Evolutionary conservation across 768 basidiomycete genomes (phyloP), one percentile per base, ranked within the genome.

Genomic region (Kwoniella sp.): DNA sequence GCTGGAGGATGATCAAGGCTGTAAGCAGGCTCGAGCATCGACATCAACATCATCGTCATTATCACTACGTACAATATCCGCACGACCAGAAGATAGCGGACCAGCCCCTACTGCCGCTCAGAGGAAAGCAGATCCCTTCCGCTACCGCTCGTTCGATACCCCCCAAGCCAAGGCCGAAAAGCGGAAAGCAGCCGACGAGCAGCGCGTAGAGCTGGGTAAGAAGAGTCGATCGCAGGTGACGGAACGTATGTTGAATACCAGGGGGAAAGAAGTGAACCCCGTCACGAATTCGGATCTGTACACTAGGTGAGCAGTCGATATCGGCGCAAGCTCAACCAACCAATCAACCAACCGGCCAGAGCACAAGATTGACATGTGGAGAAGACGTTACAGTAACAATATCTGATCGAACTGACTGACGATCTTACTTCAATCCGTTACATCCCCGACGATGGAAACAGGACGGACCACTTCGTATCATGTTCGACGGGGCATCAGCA

Each of bases 271-370:
- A 15, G 47, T 58, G 26, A 78, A 78, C 61, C 76, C 76, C 15
- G 73, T 78, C n/a, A 78, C 76, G 2, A 73, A 78, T 50, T 75
- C 74, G 22, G 76, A 78, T 57, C 63, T 78, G 9, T 78, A 75
- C 48, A 63, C 67, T 11, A 56, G 71, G 71, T 72, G 59, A 47
- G 41, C 34, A 34, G 70, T 59, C 12, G 22, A n/a, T 31, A 29
- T 28, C 23, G 26, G 22, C 38, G 50, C 20, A 51, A 20, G n/a
- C n/a, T n/a, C 17, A 29, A 22, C 31, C 3, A 51, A 45, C 12
- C 41, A 11, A n/a, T 45, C 11, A 11, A 11, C n/a, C n/a, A n/a
- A n/a, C n/a, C n/a, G n/a, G n/a, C n/a, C n/a, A n/a, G n/a, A 41
- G 38, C 11, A 41, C 38, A 41, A 41, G 38, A 41, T 9, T 9